Evolutionary conservation across 768 basidiomycete species (phyloP).

Genomic region (Saitozyma sp.): DNA sequence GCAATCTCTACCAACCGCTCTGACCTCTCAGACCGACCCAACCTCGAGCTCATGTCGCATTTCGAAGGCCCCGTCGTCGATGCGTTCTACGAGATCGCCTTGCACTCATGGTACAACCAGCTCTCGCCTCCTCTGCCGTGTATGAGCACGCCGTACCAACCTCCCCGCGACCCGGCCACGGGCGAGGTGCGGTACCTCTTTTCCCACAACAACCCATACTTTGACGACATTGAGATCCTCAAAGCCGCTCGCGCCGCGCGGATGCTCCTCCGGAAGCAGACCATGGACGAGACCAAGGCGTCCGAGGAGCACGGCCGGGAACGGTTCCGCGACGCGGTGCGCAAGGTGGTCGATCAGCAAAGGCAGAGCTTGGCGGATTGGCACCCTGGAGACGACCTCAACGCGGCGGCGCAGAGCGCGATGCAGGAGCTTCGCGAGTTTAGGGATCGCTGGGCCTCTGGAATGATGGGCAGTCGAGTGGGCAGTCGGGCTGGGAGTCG

Average conservation of each 20-base stretch:
- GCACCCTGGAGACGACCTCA: conserved; percentile 44
- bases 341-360: conserved; percentile 43
- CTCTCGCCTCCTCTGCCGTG: conserved; percentile 47
- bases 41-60: conserved; percentile 64
- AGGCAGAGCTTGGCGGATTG: conserved; percentile 37
- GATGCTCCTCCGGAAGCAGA: conserved; percentile 48
- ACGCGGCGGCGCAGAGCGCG: conserved; percentile 32
- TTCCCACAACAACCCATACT: conserved; percentile 55
- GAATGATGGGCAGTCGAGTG: conserved; percentile 22
- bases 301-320: conserved; percentile 22
- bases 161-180: conserved; percentile 34
- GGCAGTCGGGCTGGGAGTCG: conserved; percentile 40
- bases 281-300: conserved; percentile 42
- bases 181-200: conserved; percentile 55
- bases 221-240: conserved; percentile 55
- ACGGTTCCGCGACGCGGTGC: conserved; percentile 42
- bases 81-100: conserved; percentile 67
- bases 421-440: conserved; percentile 45
- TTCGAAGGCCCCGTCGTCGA: conserved; percentile 72
- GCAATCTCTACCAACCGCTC: background rate
- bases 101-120: conserved; percentile 62
- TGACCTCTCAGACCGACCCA: conserved; percentile 52
- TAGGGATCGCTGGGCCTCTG: conserved; percentile 31
- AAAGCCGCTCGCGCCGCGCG: conserved; percentile 55
- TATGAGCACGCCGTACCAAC: conserved; percentile 43